Evolutionary conservation across 2,329 filamentous ascomycete genomes (phyloP).

Genomic region (Pseudogymnoascus verrucosus): DNA sequence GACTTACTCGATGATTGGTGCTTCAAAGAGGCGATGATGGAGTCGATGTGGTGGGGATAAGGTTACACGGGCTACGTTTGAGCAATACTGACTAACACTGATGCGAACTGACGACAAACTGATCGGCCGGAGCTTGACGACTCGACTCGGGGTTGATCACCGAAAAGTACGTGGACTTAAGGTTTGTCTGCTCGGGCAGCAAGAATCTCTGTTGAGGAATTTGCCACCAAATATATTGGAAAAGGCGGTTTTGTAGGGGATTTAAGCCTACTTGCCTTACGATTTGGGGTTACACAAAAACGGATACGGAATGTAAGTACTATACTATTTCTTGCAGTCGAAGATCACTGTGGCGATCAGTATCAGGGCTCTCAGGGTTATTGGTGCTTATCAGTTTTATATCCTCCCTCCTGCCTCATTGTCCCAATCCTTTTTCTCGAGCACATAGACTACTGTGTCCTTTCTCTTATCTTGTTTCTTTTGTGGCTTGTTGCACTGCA

Average conservation of each 20-base stretch:
- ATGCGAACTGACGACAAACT: not conserved
- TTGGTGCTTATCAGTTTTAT: not conserved
- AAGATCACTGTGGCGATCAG: not conserved
- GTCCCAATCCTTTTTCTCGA: not conserved
- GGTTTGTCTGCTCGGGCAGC: not conserved
- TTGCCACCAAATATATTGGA: not conserved
- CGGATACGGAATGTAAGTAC: not conserved
- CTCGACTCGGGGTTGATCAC: not conserved
- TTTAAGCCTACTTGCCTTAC: not conserved
- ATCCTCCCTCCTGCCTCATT: not conserved
- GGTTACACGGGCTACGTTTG: not conserved
- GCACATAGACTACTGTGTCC: not conserved
- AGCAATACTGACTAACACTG: not conserved
- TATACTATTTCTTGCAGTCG: not conserved
- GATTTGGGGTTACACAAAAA: not conserved
- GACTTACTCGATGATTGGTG: not conserved
- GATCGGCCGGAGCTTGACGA: not conserved
- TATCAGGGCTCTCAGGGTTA: not conserved
- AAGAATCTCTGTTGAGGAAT: not conserved
- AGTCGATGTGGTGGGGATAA: conserved; percentile 3
- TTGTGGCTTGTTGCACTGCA: not conserved
- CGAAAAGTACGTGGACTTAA: conserved; percentile 1
- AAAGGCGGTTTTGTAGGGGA: not conserved
- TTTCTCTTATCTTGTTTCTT: not conserved
- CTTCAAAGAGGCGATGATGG: not conserved